These are phyloP conservation scores for Talaromyces sp. DNA, from an alignment of 2,329 filamentous ascomycete species.

Conservation along the genomic window DNA sequence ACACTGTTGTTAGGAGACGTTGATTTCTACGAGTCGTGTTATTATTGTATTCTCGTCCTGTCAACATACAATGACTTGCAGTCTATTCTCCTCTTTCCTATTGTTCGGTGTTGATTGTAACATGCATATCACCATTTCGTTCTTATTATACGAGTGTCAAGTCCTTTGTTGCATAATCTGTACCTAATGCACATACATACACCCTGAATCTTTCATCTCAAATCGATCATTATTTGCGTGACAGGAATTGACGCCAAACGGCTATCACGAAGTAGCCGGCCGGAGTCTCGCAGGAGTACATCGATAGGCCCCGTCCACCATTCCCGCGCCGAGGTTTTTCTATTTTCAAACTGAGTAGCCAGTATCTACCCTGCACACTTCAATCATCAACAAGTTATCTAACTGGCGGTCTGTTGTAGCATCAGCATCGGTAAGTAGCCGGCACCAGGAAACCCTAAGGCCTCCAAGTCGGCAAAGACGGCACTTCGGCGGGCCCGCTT, in stretches of 20 bases:
- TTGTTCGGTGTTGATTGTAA: slow-evolving; percentile 3
- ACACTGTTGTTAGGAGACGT: neutral
- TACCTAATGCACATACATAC: slow-evolving; percentile 5
- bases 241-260: neutral
- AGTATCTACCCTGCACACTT: too few species aligned
- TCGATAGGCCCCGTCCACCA: neutral
- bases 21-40: neutral
- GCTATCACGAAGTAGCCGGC: slow-evolving; percentile 3
- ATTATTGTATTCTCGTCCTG: neutral
- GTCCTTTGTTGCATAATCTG: slow-evolving; percentile 3
- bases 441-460: neutral
- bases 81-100: neutral
- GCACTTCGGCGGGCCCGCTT: neutral
- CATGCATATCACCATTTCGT: neutral
- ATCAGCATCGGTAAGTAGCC: neutral
- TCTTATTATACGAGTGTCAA: neutral
- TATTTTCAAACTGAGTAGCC: too few species aligned
- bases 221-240: neutral
- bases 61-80: slow-evolving; percentile 7
- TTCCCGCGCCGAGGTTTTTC: neutral
- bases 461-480: slow-evolving; percentile 3
- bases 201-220: neutral
- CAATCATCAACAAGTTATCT: neutral
- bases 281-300: neutral
- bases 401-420: neutral